phyloP scores from a whole-genome alignment of 257 asterid genomes.

The Linaria vulgaris region DNA sequence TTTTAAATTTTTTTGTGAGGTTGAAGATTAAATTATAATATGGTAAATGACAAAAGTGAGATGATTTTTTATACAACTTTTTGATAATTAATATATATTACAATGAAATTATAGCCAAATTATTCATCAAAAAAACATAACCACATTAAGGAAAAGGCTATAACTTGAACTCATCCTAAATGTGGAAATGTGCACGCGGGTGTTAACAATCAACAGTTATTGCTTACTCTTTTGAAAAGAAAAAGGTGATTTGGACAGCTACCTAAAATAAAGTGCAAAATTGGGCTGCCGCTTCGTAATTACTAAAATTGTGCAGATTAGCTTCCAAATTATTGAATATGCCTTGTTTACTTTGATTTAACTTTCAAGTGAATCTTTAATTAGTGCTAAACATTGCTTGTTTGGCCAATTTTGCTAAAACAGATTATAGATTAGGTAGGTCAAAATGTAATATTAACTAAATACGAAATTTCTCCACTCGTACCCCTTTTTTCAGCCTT shows the following conservation, averaged over 20 bases:
- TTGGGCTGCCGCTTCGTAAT: constrained; percentile 4
- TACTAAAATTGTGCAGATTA: neutral
- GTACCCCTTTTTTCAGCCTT: too few relatives aligned
- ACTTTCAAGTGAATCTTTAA: constrained; percentile 3
- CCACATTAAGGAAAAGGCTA: neutral
- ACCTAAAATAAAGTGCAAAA: neutral
- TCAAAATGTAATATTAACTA: too few relatives aligned
- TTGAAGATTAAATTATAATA: too few relatives aligned
- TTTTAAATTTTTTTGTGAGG: too few relatives aligned
- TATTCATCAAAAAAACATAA: too few relatives aligned
- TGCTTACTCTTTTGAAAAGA: neutral
- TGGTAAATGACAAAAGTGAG: too few relatives aligned
- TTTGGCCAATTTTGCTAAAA: constrained; percentile 8
- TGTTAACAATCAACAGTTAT: too few relatives aligned
- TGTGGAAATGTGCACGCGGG: neutral
- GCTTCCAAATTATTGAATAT: neutral
- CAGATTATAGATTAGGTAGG: constrained; percentile 11
- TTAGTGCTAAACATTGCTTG: neutral
- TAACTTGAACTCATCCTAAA: neutral
- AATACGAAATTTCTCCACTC: too few relatives aligned
- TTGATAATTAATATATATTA: too few relatives aligned
- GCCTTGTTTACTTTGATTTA: constrained; percentile 14
- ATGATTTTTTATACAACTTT: too few relatives aligned
- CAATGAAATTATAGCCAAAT: too few relatives aligned
- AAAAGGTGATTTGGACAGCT: neutral